Percentiles rank a stretch among this genome's conserved stretches.
Evolutionary conservation across 148 eudicot genomes (phyloP).

Genomic region (Rhododendron vialii): DNA sequence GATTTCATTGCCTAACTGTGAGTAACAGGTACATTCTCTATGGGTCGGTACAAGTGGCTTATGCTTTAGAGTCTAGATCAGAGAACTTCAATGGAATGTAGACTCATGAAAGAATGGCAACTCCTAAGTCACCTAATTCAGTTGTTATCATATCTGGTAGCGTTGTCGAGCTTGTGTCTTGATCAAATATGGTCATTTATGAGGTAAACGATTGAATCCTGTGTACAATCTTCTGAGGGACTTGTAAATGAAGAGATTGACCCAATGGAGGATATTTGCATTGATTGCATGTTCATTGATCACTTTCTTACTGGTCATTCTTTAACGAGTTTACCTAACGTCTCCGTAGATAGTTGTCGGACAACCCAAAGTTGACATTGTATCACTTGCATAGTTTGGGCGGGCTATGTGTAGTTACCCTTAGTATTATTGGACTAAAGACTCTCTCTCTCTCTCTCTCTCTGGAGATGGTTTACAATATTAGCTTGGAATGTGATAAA

Average conservation of each 20-base stretch:
- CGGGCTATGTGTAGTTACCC: neutral
- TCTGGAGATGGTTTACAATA: neutral
- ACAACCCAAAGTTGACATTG: neutral
- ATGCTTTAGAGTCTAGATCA: neutral
- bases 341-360: neutral
- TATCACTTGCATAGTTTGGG: neutral
- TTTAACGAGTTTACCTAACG: neutral
- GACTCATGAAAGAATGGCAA: neutral
- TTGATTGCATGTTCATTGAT: neutral
- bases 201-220: neutral
- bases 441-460: neutral
- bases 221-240: neutral
- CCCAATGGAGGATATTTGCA: neutral
- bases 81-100: neutral
- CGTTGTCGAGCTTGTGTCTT: neutral
- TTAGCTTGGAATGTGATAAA: slow-evolving; percentile 1
- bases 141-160: neutral
- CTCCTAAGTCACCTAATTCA: neutral
- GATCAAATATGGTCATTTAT: neutral
- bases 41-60: neutral
- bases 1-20: neutral
- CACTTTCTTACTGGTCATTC: neutral
- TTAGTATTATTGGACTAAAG: neutral
- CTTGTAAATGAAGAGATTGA: neutral
- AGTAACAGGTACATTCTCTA: neutral